phyloP scores from a whole-genome alignment of 768 basidiomycete species.

The Mrakia gelida region DNA sequence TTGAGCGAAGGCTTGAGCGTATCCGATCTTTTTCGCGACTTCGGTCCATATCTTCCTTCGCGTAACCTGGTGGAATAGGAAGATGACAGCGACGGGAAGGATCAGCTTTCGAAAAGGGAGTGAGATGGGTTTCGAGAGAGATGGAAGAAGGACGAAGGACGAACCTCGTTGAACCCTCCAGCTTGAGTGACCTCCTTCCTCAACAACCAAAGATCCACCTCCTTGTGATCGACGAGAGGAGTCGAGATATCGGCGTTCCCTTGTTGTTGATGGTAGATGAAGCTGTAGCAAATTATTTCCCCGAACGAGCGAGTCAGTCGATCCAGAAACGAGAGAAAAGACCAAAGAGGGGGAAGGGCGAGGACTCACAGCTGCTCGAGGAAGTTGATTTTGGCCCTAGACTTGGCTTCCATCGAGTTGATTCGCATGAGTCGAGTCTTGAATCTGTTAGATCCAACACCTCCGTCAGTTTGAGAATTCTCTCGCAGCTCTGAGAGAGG shows the following conservation, averaged over 20 bases:
- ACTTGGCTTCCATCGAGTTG: slow-evolving; percentile 95
- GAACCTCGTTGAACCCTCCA: slow-evolving; percentile 82
- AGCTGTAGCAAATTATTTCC: background rate
- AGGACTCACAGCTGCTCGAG: slow-evolving; percentile 77
- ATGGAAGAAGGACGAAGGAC: slow-evolving; percentile 34
- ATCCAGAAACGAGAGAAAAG: background rate
- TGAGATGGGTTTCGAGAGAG: background rate
- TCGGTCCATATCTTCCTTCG: slow-evolving; percentile 82
- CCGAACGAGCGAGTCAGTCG: background rate
- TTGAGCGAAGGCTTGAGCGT: slow-evolving; percentile 71
- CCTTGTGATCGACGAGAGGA: slow-evolving; percentile 86
- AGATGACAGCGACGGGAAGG: background rate
- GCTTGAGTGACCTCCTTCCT: slow-evolving; percentile 84
- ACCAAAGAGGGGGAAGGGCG: background rate
- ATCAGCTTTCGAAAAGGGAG: background rate
- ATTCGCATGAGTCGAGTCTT: slow-evolving; percentile 90
- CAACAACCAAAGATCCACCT: slow-evolving; percentile 88
- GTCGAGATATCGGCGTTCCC: slow-evolving; percentile 85
- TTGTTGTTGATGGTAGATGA: slow-evolving; percentile 89
- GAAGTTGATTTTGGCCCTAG: slow-evolving; percentile 94
- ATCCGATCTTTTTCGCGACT: slow-evolving; percentile 76
- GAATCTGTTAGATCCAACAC: slow-evolving; percentile 71
- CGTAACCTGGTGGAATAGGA: slow-evolving; percentile 51
- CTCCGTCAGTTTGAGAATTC: background rate
- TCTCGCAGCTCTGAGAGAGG: background rate